Conservation (phyloP, 768 basidiomycete genomes). For the Hortiboletus flavorubellus region DNA sequence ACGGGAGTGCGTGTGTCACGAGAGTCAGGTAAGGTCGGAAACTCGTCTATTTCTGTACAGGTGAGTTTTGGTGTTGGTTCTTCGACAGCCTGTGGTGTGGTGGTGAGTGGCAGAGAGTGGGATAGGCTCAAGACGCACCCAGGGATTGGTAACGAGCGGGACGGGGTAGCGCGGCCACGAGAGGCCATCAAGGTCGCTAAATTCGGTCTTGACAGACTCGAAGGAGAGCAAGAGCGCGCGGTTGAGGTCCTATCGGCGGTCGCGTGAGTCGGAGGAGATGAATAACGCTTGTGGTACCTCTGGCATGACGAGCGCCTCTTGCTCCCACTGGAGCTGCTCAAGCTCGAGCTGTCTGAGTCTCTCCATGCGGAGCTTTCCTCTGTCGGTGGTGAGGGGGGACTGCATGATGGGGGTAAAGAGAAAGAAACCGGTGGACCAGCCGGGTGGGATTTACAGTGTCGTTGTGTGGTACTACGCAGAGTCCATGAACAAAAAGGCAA, state of each 20-base stretch:
- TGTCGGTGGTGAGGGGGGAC: conserved; percentile 31
- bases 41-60: conserved; percentile 20
- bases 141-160: conserved; percentile 24
- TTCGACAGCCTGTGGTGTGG: conserved; percentile 17
- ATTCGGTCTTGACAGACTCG: conserved; percentile 55
- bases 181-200: conserved; percentile 58
- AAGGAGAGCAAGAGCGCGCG: conserved; percentile 41
- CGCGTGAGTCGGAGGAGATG: conserved; percentile 6
- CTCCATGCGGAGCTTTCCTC: conserved; percentile 47
- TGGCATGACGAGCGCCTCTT: conserved; percentile 55
- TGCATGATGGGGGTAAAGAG: conserved; percentile 11
- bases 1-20: conserved; percentile 3
- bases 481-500: not conserved
- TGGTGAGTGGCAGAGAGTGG: not conserved
- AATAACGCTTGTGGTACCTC: conserved; percentile 37
- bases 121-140: conserved; percentile 16
- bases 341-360: conserved; percentile 47
- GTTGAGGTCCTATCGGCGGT: conserved; percentile 27
- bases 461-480: not conserved
- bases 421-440: conserved; percentile 6
- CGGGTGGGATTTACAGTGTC: not conserved
- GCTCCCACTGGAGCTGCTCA: conserved; percentile 52
- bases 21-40: conserved; percentile 6
- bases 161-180: conserved; percentile 44
- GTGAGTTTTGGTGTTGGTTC: conserved; percentile 30